Percentiles rank a stretch among this genome's conserved stretches.
These are phyloP conservation scores for Gamarada debralockiae DNA, from an alignment of 495 filamentous ascomycete species.

Conservation along the genomic window DNA sequence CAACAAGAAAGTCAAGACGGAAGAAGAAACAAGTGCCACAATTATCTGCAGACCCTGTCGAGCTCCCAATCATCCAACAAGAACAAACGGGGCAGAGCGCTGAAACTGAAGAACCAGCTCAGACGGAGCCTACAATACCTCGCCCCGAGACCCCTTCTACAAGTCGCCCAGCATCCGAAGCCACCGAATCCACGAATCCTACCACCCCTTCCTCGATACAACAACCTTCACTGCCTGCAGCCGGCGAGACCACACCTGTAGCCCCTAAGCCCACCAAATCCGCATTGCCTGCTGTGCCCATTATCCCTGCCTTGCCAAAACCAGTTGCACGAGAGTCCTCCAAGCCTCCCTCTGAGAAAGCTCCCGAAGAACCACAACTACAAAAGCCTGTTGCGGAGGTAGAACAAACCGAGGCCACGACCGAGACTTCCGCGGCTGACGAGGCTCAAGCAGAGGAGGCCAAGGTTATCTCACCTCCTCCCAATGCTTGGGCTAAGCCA, in stretches of 20 bases:
- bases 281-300: conserved; percentile 53
- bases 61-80: conserved; percentile 26
- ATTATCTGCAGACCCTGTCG: conserved; percentile 22
- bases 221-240: conserved; percentile 41
- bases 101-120: conserved; percentile 32
- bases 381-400: conserved; percentile 27
- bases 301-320: conserved; percentile 65
- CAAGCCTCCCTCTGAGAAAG: conserved; percentile 30
- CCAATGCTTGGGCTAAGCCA: conserved; percentile 24
- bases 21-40: conserved; percentile 25
- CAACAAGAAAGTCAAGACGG: conserved; percentile 39
- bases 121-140: conserved; percentile 31
- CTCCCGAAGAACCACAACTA: conserved; percentile 25
- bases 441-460: conserved; percentile 3
- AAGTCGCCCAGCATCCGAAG: conserved; percentile 61
- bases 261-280: conserved; percentile 14
- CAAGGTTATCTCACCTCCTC: conserved; percentile 1
- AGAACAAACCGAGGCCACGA: conserved; percentile 6
- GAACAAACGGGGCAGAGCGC: conserved; percentile 12
- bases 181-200: conserved; percentile 50
- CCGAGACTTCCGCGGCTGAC: not conserved
- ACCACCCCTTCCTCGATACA: conserved; percentile 65
- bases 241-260: conserved; percentile 35
- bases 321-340: conserved; percentile 31
- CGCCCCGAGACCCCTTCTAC: conserved; percentile 66